Conservation (phyloP, 208 protist species). For the Trichomonas gallinae region DNA sequence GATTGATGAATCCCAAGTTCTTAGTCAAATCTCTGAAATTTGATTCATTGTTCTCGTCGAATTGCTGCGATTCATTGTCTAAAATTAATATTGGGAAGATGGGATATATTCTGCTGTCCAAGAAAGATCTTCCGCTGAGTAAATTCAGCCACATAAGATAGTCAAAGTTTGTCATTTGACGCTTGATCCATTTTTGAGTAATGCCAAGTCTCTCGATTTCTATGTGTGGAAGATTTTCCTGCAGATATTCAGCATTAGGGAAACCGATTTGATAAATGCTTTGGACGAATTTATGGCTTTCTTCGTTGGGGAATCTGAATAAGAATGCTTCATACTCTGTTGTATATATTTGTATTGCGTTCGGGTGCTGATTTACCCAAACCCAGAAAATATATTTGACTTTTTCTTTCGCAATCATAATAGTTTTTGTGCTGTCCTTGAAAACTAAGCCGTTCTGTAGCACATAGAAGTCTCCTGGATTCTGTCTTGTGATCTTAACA, state of each 20-base stretch:
- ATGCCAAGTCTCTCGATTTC: background rate
- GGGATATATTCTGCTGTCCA: background rate
- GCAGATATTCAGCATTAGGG: background rate
- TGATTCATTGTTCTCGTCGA: background rate
- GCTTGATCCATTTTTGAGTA: background rate
- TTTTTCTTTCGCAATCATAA: background rate
- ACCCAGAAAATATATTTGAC: background rate
- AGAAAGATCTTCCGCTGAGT: background rate
- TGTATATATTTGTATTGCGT: background rate
- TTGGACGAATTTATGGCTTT: background rate
- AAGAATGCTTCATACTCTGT: background rate
- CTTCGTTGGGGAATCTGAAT: background rate
- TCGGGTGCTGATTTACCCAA: background rate
- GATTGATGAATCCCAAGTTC: background rate
- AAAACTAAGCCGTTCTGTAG: background rate
- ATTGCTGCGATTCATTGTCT: background rate
- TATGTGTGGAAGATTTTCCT: background rate
- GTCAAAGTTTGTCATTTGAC: background rate
- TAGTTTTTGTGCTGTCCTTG: background rate
- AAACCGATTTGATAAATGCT: background rate
- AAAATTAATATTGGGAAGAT: background rate
- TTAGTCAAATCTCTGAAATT: background rate
- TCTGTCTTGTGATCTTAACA: background rate
- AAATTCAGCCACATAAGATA: background rate
- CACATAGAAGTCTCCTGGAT: background rate